Base-by-base conservation (phyloP, 2,329 filamentous ascomycete genomes). In the Periconia macrospinosa region DNA sequence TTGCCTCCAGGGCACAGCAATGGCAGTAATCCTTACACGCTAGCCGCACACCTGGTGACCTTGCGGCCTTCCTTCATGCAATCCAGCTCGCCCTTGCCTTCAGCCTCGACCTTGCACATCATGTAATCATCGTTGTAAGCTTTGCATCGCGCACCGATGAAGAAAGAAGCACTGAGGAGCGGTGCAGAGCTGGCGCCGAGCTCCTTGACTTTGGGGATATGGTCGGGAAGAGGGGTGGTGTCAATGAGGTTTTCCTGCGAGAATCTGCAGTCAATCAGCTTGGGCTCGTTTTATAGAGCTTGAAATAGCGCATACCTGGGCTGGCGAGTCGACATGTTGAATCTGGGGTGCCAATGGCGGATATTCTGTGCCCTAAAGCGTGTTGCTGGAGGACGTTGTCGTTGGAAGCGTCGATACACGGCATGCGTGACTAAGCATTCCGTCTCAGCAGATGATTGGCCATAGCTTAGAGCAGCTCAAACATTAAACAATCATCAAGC, bases 111-210 rank as follows among this genome's bases (percentile, higher is more conserved):
- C 88, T 99, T 99, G 89, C 94, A 99, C 81, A 96, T 90, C 93
- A 99, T 99, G 80, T 89, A 99, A 79, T 99, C 94, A 82, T 99
- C 94, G 78, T 97, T 97, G 83, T 92, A 99, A 53, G 90, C 82
- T 75, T 85, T 89, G 87, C 94, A 99, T 72, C 93, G 88, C 63
- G 92, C 92, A 60, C 94, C 94, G 74, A 99, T 99, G 77, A 97
- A 99, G 84, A 90, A 99, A 49, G 91, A 87, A 30, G 94, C 94
- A 61, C 91, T 96, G 55, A 96, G 82, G 43, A 99, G 84, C 51
- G 94, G 94, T 40, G 92, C 94, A 53, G 93, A 97, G 70, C 88
- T 96, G 71, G 91, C 86, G 70, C 94, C 94, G 64, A 99, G 86
- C 80, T 99, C 94, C 77, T 90, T 85, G 76, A 99, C 94, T 73